phyloP scores from a whole-genome alignment of 1,139 yeast species.

The Pichia sp. region DNA sequence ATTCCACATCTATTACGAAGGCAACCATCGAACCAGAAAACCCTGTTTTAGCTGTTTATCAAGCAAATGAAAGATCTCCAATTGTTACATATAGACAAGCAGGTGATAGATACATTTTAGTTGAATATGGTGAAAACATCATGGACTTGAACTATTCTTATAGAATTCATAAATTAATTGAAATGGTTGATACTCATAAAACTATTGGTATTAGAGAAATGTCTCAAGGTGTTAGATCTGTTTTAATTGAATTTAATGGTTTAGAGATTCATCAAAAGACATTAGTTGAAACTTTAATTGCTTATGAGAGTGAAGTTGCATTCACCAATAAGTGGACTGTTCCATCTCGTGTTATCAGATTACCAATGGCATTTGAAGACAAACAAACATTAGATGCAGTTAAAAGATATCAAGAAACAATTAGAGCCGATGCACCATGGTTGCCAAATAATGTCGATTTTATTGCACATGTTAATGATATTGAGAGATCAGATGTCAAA shows the following conservation, averaged over 20 bases:
- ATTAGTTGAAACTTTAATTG: conserved; percentile 56
- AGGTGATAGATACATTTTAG: conserved; percentile 86
- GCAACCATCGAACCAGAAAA: conserved; percentile 41
- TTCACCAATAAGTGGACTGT: conserved; percentile 80
- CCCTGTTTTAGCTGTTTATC: conserved; percentile 54
- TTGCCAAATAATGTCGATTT: conserved; percentile 95
- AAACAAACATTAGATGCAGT: conserved; percentile 83
- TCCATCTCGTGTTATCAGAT: conserved; percentile 68
- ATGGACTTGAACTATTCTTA: conserved; percentile 82
- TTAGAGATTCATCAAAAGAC: conserved; percentile 50
- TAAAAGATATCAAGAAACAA: conserved; percentile 84
- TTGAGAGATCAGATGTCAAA: conserved; percentile 66
- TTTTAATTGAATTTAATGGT: conserved; percentile 75
- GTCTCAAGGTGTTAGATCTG: conserved; percentile 97
- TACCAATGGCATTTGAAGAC: conserved; percentile 97
- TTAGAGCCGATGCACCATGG: conserved; percentile 93
- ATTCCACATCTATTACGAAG: conserved; percentile 36
- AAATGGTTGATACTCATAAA: conserved; percentile 56
- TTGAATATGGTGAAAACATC: conserved; percentile 85
- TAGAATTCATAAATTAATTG: conserved; percentile 76
- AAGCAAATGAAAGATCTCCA: conserved; percentile 48
- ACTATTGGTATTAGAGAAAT: conserved; percentile 83
- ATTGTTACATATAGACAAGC: conserved; percentile 87
- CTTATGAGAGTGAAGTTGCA: conserved; percentile 68
- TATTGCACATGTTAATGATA: conserved; percentile 79